Conservation (phyloP, 2,329 filamentous ascomycete genomes). For the Aspergillus fumigatiaffinis region DNA sequence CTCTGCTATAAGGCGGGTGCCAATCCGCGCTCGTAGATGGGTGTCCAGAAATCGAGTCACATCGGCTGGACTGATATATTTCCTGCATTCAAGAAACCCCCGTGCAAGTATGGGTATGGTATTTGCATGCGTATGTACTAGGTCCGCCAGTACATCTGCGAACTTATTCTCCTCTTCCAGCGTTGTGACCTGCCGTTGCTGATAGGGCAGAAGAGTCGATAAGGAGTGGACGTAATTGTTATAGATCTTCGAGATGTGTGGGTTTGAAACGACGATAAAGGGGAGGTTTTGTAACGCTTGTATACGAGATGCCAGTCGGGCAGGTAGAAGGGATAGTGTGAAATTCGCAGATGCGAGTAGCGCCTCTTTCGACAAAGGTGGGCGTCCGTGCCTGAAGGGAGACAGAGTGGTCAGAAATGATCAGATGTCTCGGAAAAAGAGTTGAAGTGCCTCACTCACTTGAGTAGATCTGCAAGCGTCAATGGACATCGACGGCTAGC, state of each 20-base stretch:
- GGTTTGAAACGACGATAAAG: slow-evolving; percentile 97
- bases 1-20: slow-evolving; percentile 88
- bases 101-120: slow-evolving; percentile 90
- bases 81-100: slow-evolving; percentile 87
- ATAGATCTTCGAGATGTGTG: slow-evolving; percentile 90
- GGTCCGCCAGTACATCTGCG: slow-evolving; percentile 85
- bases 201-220: slow-evolving; percentile 83
- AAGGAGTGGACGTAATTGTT: slow-evolving; percentile 93
- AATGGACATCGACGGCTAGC: slow-evolving; percentile 73
- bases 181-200: slow-evolving; percentile 66
- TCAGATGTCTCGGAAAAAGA: neutral
- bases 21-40: slow-evolving; percentile 88
- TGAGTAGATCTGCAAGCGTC: slow-evolving; percentile 83
- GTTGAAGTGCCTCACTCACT: slow-evolving; percentile 61
- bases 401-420: neutral
- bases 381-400: slow-evolving; percentile 63
- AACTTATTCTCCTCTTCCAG: slow-evolving; percentile 87
- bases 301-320: slow-evolving; percentile 88
- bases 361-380: slow-evolving; percentile 74
- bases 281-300: slow-evolving; percentile 89
- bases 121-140: slow-evolving; percentile 92
- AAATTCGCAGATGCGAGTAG: slow-evolving; percentile 92
- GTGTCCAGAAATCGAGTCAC: slow-evolving; percentile 93
- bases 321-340: slow-evolving; percentile 85
- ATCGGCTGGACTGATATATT: slow-evolving; percentile 77